Conservation (phyloP, 352 stramenopile species). For the Pythium periplocum region DNA sequence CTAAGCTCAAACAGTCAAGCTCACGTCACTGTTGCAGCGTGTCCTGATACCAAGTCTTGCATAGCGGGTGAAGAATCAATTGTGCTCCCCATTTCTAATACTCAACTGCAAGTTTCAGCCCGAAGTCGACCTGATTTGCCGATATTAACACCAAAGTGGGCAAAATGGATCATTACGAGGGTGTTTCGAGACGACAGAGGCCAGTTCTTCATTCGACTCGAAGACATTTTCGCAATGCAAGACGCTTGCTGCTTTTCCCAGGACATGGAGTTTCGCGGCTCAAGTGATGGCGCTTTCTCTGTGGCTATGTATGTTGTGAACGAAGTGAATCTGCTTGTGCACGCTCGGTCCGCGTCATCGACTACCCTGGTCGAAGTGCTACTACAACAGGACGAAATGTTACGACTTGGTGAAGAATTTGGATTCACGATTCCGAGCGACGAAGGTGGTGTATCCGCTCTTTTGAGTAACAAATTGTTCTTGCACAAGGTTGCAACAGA, state of each 20-base stretch:
- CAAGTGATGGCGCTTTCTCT: too few relatives aligned
- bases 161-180: constrained; percentile 29
- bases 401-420: too few relatives aligned
- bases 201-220: constrained; percentile 24
- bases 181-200: constrained; percentile 17
- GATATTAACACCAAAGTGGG: constrained; percentile 31
- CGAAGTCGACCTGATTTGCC: constrained; percentile 25
- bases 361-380: too few relatives aligned
- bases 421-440: too few relatives aligned
- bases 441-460: too few relatives aligned
- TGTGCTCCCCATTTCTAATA: constrained; percentile 9
- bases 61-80: too few relatives aligned
- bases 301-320: too few relatives aligned
- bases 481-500: constrained; percentile 22
- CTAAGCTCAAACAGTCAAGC: constrained; percentile 30
- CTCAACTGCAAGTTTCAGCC: constrained; percentile 19
- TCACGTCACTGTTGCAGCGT: constrained; percentile 13
- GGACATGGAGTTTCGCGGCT: constrained; percentile 2
- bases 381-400: too few relatives aligned
- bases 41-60: too few relatives aligned
- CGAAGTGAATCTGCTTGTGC: too few relatives aligned
- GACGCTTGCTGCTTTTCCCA: constrained; percentile 18
- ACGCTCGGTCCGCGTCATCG: too few relatives aligned
- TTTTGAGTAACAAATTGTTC: constrained; percentile 33
- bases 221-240: constrained; percentile 8